Evolutionary conservation across 306 rosid genomes (phyloP), one percentile per base, ranked within the genome.

Genomic region (Clitoria ternatea): DNA sequence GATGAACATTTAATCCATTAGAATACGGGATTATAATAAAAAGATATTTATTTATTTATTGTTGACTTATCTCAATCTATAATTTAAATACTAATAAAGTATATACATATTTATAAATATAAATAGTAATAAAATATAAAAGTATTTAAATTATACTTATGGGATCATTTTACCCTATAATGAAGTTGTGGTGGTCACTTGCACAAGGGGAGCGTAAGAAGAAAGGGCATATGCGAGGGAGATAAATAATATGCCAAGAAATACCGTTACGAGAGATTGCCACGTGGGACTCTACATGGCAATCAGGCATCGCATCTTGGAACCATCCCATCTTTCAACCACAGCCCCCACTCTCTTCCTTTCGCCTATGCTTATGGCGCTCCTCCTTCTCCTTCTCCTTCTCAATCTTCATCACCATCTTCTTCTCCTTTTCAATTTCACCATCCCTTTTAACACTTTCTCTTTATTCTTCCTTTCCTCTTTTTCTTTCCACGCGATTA

Each of bases 201-300:
- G 6, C 22, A 3, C 22, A 18, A 42, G 42, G 24, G 1, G 62
- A 50, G 15, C 19, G 30, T 15, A 52, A n/a, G 42, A 35, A 0
- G 14, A 14, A 60, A 44, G 22, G 73, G 97, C 90, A 93, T 90
- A 88, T 90, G 52, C 92, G 17, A 5, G 54, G 61, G 73, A 77
- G 87, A 92, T 81, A 86, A 86, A 80, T 69, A 81, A 88, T 83
- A 90, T 92, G 87, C 98, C 35, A 39, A 62, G 24, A 70, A 84
- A 73, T 66, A 74, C 78, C 66, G 79, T 82, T 73, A 82, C 71
- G 79, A 80, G 86, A 84, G 48, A 45, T 73, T 82, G 96, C 88
- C 98, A 85, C 92, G 96, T 90, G 94, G 59, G 37, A 77, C 74
- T 45, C 73, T 81, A 88, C 97, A 82, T 88, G 96, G 93, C 98